phyloP scores from a whole-genome alignment of 805 yeast genomes.

The Huiozyma naganishii region DNA sequence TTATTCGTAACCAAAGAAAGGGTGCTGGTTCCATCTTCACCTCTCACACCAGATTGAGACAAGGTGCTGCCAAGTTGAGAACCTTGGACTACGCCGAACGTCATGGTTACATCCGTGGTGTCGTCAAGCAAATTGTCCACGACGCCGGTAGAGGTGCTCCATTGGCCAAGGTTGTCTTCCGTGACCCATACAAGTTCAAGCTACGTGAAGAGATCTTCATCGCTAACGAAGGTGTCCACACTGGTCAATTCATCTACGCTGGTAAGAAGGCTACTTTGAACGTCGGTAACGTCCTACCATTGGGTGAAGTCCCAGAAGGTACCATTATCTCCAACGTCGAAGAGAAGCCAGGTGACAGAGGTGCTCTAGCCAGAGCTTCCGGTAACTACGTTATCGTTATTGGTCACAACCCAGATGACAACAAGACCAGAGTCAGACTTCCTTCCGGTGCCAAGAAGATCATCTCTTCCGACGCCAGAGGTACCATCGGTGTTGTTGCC shows the following conservation, averaged over 20 bases:
- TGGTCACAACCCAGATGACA: conserved; percentile 98
- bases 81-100: conserved; percentile 98
- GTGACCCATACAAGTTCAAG: conserved; percentile 98
- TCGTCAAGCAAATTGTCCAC: conserved; percentile 96
- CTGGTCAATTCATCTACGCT: conserved; percentile 97
- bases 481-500: conserved; percentile 98
- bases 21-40: conserved; percentile 99
- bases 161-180: conserved; percentile 95
- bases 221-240: conserved; percentile 99
- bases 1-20: conserved; percentile 99
- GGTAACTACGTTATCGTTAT: conserved; percentile 98
- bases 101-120: conserved; percentile 99
- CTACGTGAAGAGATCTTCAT: conserved; percentile 96
- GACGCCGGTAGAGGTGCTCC: conserved; percentile 99
- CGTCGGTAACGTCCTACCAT: conserved; percentile 94
- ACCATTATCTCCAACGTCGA: conserved; percentile 96
- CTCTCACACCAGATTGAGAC: conserved; percentile 99
- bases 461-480: conserved; percentile 92
- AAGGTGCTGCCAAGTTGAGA: conserved; percentile 99
- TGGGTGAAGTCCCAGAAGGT: conserved; percentile 98
- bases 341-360: conserved; percentile 99
- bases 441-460: conserved; percentile 99
- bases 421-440: conserved; percentile 97
- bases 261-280: conserved; percentile 97
- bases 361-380: conserved; percentile 98